phyloP scores from a whole-genome alignment of 768 basidiomycete genomes.

The Kwoniella dendrophila region DNA sequence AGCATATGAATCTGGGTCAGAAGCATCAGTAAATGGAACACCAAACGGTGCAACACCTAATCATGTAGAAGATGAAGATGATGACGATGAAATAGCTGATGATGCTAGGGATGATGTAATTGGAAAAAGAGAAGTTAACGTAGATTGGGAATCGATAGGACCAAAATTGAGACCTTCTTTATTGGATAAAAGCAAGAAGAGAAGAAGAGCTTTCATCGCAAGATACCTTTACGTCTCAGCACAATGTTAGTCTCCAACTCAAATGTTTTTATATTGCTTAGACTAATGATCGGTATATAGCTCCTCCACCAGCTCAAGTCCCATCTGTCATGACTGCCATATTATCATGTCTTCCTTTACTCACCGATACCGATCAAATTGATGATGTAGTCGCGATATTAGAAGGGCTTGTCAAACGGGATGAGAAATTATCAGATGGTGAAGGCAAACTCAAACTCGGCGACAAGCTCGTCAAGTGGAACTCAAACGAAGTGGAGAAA shows the following conservation, averaged over 20 bases:
- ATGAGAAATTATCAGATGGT: conserved; percentile 48
- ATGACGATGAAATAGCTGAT: conserved; percentile 24
- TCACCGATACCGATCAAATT: conserved; percentile 34
- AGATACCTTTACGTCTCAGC: conserved; percentile 37
- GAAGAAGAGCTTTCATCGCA: conserved; percentile 37
- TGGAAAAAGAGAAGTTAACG: conserved; percentile 23
- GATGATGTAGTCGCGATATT: conserved; percentile 44
- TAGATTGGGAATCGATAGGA: conserved; percentile 43
- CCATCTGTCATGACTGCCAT: conserved; percentile 33
- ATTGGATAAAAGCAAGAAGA: conserved; percentile 39
- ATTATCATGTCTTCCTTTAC: conserved; percentile 28
- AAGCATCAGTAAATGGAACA: conserved; percentile 6
- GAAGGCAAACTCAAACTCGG: conserved; percentile 63
- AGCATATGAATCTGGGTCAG: conserved; percentile 39
- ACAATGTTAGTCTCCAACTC: conserved; percentile 31
- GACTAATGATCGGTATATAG: conserved; percentile 25
- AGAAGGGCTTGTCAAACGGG: conserved; percentile 34
- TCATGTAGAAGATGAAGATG: conserved; percentile 18
- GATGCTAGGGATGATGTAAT: conserved; percentile 11
- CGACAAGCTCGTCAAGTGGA: conserved; percentile 74
- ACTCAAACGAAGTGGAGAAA: conserved; percentile 67
- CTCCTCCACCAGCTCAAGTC: conserved; percentile 38
- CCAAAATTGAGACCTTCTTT: conserved; percentile 29
- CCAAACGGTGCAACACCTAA: neutral
- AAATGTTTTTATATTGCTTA: neutral